A percentile compares a stretch with the other conserved stretches of the same genome.
Conservation (phyloP, 805 yeast species). For the Candida endomychidarum region DNA sequence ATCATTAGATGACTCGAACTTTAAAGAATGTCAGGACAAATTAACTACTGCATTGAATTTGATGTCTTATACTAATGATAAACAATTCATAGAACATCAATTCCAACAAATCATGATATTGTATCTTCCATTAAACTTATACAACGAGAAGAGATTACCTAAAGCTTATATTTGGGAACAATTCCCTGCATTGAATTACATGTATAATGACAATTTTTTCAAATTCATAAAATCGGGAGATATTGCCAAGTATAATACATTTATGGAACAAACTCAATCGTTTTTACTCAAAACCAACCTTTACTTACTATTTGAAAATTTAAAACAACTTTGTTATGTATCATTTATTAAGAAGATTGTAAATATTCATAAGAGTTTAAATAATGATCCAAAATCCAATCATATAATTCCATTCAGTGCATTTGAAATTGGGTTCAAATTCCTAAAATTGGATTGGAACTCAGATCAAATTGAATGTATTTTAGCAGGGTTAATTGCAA, state of each 20-base stretch:
- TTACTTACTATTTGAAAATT: slow-evolving; percentile 56
- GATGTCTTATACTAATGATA: slow-evolving; percentile 22
- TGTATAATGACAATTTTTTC: slow-evolving; percentile 50
- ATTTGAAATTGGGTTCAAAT: slow-evolving; percentile 44
- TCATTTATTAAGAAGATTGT: slow-evolving; percentile 48
- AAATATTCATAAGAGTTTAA: slow-evolving; percentile 19
- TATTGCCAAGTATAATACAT: slow-evolving; percentile 47
- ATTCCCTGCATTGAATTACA: slow-evolving; percentile 39
- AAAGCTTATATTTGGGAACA: slow-evolving; percentile 33
- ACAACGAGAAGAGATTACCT: slow-evolving; percentile 51
- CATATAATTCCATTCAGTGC: slow-evolving; percentile 43
- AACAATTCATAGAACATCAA: slow-evolving; percentile 27
- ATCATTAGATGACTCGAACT: slow-evolving; percentile 64
- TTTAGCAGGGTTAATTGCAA: slow-evolving; percentile 62
- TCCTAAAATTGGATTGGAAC: slow-evolving; percentile 15
- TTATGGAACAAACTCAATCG: slow-evolving; percentile 44
- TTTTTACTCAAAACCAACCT: slow-evolving; percentile 58
- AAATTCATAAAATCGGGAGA: slow-evolving; percentile 55
- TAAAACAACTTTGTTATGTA: slow-evolving; percentile 51
- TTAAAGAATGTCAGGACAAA: slow-evolving; percentile 48
- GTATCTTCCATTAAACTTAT: slow-evolving; percentile 62
- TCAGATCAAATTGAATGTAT: slow-evolving; percentile 65
- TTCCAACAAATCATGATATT: slow-evolving; percentile 52
- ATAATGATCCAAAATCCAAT: slow-evolving; percentile 19
- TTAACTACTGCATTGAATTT: slow-evolving; percentile 50